A percentile compares a stretch with the other conserved stretches of the same genome.
phyloP scores from a whole-genome alignment of 352 stramenopile genomes.

The Elongisporangium undulatum region DNA sequence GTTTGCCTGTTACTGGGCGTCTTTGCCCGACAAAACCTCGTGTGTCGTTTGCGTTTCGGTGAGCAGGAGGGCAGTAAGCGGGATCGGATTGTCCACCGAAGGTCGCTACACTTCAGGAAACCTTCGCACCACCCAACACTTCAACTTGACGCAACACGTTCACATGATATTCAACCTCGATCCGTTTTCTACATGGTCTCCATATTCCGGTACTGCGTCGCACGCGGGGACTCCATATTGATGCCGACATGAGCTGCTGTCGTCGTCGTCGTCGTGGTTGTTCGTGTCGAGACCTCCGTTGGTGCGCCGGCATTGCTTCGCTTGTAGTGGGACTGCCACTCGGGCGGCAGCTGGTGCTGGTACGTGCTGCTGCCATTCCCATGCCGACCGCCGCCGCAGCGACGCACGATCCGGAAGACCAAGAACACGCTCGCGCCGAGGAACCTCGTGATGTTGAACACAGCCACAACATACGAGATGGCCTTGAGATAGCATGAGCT shows the following conservation, averaged over 20 bases:
- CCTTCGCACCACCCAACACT: too few species aligned
- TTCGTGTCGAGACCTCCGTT: background rate
- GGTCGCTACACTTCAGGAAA: too few species aligned
- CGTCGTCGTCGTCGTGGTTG: background rate
- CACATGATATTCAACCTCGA: too few species aligned
- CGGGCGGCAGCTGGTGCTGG: constrained; percentile 8
- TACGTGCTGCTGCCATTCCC: constrained; percentile 7
- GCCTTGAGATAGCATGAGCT: constrained; percentile 44
- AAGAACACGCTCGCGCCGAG: constrained; percentile 29
- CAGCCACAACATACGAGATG: constrained; percentile 35
- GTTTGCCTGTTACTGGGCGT: too few species aligned
- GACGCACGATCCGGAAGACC: constrained; percentile 26
- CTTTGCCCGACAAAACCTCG: too few species aligned
- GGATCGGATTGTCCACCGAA: too few species aligned
- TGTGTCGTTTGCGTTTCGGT: too few species aligned
- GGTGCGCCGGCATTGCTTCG: constrained; percentile 6
- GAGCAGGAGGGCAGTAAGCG: too few species aligned
- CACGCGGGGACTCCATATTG: background rate
- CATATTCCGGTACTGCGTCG: background rate
- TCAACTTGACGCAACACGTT: too few species aligned
- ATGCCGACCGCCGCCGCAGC: constrained; percentile 9
- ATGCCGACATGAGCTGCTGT: background rate
- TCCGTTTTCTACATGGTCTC: background rate
- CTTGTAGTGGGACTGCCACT: constrained; percentile 27
- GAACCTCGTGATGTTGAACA: constrained; percentile 44